A percentile compares a stretch with the other conserved stretches of the same genome.
Conservation (phyloP, 495 filamentous ascomycete genomes). For the Penicillium lagena region DNA sequence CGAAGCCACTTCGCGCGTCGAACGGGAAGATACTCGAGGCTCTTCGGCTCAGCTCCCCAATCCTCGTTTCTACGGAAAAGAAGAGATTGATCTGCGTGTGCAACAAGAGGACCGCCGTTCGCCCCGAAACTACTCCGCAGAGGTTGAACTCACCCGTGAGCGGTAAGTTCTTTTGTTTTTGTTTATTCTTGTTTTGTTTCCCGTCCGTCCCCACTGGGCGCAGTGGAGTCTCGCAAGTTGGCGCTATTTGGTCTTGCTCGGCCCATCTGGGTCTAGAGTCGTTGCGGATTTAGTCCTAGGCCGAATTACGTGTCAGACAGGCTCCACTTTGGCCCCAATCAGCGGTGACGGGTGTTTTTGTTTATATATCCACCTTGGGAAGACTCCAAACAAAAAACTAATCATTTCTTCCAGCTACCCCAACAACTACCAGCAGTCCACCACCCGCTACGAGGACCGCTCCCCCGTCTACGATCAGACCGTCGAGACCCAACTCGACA, state of each 20-base stretch:
- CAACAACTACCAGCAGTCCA: slow-evolving; percentile 50
- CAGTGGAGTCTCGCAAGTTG: slow-evolving; percentile 1
- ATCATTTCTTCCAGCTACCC: slow-evolving; percentile 35
- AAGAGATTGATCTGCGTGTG: slow-evolving; percentile 72
- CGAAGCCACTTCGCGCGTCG: slow-evolving; percentile 70
- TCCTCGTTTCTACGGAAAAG: slow-evolving; percentile 64
- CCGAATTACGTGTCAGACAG: slow-evolving; percentile 35
- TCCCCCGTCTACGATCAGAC: slow-evolving; percentile 47
- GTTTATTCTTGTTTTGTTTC: slow-evolving; percentile 6
- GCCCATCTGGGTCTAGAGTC: slow-evolving; percentile 19
- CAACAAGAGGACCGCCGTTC: slow-evolving; percentile 44
- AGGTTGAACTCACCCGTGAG: slow-evolving; percentile 52
- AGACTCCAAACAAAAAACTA: slow-evolving; percentile 14
- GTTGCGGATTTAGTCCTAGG: slow-evolving; percentile 24
- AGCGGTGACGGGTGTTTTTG: slow-evolving; percentile 23
- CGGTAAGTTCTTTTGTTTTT: slow-evolving; percentile 34
- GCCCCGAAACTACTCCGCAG: slow-evolving; percentile 21
- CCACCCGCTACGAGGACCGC: slow-evolving; percentile 47
- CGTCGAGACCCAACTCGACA: slow-evolving; percentile 61
- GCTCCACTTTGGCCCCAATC: slow-evolving; percentile 21
- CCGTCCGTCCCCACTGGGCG: slow-evolving; percentile 2
- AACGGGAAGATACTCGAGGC: slow-evolving; percentile 85
- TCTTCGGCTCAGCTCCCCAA: slow-evolving; percentile 57
- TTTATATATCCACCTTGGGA: slow-evolving; percentile 12
- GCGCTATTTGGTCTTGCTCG: slow-evolving; percentile 15